A percentile compares a stretch with the other conserved stretches of the same genome.
Evolutionary conservation across 2,329 filamentous ascomycete genomes (phyloP).

Genomic region (Neoarthrinium moseri): DNA sequence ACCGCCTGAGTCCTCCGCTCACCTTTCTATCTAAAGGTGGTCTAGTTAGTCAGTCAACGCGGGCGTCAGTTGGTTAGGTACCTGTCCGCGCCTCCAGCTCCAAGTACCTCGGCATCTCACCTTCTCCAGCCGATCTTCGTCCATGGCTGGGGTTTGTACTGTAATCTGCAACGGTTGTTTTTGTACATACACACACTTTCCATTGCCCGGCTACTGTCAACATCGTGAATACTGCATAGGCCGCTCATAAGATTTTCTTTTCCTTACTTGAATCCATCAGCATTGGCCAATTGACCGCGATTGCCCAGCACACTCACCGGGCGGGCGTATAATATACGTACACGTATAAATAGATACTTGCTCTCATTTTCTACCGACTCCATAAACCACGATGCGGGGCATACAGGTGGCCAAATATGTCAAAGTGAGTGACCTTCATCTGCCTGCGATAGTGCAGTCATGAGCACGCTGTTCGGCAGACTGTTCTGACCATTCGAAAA

Average conservation of each 20-base stretch:
- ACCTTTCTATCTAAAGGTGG: no score
- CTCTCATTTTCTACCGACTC: neutral
- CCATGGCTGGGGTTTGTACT: constrained; percentile 6
- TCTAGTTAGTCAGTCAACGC: no score
- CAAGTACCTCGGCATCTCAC: constrained; percentile 8
- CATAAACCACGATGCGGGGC: constrained; percentile 61
- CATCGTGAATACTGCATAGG: no score
- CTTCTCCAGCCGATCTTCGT: constrained; percentile 1
- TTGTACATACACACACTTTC: neutral
- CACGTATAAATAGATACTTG: neutral
- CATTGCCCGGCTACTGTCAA: no score
- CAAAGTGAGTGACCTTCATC: constrained; percentile 48
- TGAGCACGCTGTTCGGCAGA: neutral
- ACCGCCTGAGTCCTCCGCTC: no score
- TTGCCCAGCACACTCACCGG: no score
- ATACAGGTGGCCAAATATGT: constrained; percentile 75
- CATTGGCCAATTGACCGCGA: neutral
- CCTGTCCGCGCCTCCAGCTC: no score
- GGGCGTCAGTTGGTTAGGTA: no score
- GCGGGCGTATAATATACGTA: no score
- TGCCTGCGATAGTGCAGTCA: neutral
- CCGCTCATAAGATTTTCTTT: no score
- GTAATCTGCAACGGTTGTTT: constrained; percentile 20
- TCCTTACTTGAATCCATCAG: neutral
- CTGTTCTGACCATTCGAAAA: neutral